Base-by-base conservation (phyloP, 2,329 filamentous ascomycete species). In the Colletotrichum tropicale region DNA sequence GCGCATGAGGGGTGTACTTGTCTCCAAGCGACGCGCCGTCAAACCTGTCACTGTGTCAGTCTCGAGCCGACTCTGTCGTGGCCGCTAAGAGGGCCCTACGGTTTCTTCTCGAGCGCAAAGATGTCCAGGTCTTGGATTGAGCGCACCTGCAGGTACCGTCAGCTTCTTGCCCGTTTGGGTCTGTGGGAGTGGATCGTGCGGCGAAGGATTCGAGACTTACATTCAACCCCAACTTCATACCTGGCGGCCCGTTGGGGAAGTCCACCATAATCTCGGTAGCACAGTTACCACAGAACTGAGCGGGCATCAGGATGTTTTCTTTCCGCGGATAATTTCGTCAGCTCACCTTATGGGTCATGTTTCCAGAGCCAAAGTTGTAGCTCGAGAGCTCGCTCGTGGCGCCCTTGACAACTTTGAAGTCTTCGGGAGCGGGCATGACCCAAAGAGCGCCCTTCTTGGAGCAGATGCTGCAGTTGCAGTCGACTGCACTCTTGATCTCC, bases 391-490 rank as follows among this genome's bases (percentile, higher is more conserved):
- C 81, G 4, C 82, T 84, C 38, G 82, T 77, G 76, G 80, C 81
- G 38, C 89, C 90, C 80, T 88, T 88, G 80, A 90, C 82, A 69
- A 90, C 80, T n/a, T 79, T 85, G 70, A 90, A 82, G 43, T 82
- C 79, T 4, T 77, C 79, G 1, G 78, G 76, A 6, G 80, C 79
- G 8, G 83, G 80, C 38, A 85, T 80, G 24, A 83, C 61, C 80
- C 83, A 88, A 48, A 88, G 80, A 58, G 87, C 87, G 18, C 83
- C 87, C 80, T 89, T 89, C 78, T 86, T 89, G 79, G 77, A 79
- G 81, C 93, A 93, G 77, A 93, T 90, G 83, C 91, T 94, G 84
- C 94, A 95, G 82, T 93, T 92, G 84, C 93, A 94, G 80, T 90
- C 87, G 6, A 83, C 81, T 8, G 87, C 88, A 6, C 86, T 82